These are phyloP conservation scores for Fimicolochytrium jonesii DNA, from an alignment of 192 early-diverging fungal genomes.

Conservation along the genomic window DNA sequence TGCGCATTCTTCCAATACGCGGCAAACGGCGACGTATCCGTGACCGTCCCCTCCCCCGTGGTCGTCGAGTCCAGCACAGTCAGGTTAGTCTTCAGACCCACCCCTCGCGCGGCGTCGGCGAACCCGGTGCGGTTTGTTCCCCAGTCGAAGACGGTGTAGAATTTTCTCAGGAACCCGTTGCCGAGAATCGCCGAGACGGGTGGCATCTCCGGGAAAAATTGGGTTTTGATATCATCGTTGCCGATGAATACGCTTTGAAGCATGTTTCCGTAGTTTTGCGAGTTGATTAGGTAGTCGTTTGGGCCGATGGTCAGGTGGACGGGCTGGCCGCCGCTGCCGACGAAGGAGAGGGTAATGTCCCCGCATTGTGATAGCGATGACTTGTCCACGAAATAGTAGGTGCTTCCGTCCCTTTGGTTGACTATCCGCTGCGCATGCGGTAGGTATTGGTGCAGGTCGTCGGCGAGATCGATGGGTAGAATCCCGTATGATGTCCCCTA, in stretches of 20 bases:
- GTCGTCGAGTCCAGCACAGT: background rate
- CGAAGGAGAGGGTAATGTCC: background rate
- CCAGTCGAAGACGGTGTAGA: slow-evolving; percentile 38
- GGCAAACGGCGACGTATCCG: too few species aligned
- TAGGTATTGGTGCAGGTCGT: slow-evolving; percentile 8
- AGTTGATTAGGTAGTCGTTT: background rate
- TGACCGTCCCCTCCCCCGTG: background rate
- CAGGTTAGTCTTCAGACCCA: background rate
- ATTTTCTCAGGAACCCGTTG: slow-evolving; percentile 24
- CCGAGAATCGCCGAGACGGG: slow-evolving; percentile 23
- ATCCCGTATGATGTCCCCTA: slow-evolving; percentile 16
- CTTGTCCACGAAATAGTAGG: too few species aligned
- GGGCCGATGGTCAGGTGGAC: background rate
- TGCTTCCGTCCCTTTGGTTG: too few species aligned
- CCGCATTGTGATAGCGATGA: too few species aligned
- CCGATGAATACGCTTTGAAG: slow-evolving; percentile 3
- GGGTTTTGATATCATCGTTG: background rate
- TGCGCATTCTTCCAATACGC: too few species aligned
- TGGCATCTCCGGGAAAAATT: background rate
- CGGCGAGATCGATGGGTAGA: slow-evolving; percentile 2
- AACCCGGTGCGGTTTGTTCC: slow-evolving; percentile 6
- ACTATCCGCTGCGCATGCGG: too few species aligned
- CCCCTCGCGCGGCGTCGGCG: slow-evolving; percentile 9
- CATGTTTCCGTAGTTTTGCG: background rate
- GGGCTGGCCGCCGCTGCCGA: background rate